Evolutionary conservation across 345 rosid genomes (phyloP).

Genomic region (Geranium rotundifolium): DNA sequence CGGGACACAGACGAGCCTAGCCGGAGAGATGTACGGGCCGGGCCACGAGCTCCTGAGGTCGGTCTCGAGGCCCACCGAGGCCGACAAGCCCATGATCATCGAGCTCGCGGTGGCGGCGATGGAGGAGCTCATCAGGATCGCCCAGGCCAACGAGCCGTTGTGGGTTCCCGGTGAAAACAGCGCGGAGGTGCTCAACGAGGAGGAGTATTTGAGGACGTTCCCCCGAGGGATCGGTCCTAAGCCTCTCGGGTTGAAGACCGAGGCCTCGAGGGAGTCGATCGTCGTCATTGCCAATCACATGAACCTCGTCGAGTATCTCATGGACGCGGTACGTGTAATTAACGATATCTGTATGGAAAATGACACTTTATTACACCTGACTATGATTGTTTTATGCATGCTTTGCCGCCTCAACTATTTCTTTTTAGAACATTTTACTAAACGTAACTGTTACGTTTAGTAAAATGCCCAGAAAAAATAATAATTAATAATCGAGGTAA

Average conservation of each 20-base stretch:
- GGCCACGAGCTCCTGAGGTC: conserved; percentile 59
- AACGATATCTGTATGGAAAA: too few relatives aligned
- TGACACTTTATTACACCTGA: too few relatives aligned
- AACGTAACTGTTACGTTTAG: too few relatives aligned
- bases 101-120: conserved; percentile 82
- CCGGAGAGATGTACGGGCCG: conserved; percentile 15
- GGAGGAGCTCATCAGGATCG: conserved; percentile 76
- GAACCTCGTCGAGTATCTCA: conserved; percentile 57
- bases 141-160: conserved; percentile 64
- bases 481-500: too few relatives aligned
- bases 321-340: conserved; percentile 47
- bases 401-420: too few relatives aligned
- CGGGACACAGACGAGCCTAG: too few relatives aligned
- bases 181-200: conserved; percentile 33
- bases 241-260: conserved; percentile 50
- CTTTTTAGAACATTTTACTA: too few relatives aligned
- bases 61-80: conserved; percentile 39
- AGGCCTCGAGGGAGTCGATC: conserved; percentile 60
- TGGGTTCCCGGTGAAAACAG: conserved; percentile 47
- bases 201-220: conserved; percentile 49
- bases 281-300: conserved; percentile 60
- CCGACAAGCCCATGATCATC: conserved; percentile 51
- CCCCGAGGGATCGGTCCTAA: conserved; percentile 57
- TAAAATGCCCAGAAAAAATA: too few relatives aligned
- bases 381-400: too few relatives aligned